A percentile compares a stretch with the other conserved stretches of the same genome.
phyloP scores from a whole-genome alignment of 306 rosid genomes.

The Astragalus membranaceus region DNA sequence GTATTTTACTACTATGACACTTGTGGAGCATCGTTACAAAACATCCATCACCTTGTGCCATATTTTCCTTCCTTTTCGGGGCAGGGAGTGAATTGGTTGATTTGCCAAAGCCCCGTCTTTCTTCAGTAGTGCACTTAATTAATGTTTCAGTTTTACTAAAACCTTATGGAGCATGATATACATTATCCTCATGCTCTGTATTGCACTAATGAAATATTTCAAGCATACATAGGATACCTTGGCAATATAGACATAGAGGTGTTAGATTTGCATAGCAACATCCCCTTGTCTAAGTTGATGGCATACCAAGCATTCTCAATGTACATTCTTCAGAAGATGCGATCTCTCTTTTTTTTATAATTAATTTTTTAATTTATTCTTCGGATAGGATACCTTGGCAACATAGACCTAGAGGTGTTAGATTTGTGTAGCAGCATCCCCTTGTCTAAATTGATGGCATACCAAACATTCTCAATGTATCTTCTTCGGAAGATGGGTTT shows the following conservation, averaged over 20 bases:
- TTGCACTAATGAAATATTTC: neutral
- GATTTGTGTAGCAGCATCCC: slow-evolving; percentile 1
- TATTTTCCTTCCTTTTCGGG: slow-evolving; percentile 1
- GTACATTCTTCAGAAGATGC: slow-evolving; percentile 5
- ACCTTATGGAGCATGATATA: neutral
- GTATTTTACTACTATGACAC: neutral
- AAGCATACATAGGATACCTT: neutral
- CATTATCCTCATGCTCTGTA: neutral
- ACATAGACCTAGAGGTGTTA: neutral
- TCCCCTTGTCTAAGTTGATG: slow-evolving; percentile 6
- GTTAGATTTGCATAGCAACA: slow-evolving; percentile 6
- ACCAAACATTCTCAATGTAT: neutral
- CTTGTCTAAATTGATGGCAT: slow-evolving; percentile 4
- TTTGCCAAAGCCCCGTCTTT: neutral
- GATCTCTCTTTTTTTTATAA: neutral
- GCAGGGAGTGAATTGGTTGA: neutral
- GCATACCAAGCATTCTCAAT: neutral
- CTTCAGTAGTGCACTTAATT: neutral
- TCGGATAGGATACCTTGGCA: neutral
- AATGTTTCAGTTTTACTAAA: neutral
- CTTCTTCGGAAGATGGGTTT: slow-evolving; percentile 1
- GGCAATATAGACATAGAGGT: neutral
- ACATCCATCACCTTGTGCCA: neutral
- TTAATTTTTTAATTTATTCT: neutral
- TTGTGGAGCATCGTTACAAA: neutral